These are phyloP conservation scores for Populus deltoides DNA, from an alignment of 345 rosid species.

Conservation along the genomic window DNA sequence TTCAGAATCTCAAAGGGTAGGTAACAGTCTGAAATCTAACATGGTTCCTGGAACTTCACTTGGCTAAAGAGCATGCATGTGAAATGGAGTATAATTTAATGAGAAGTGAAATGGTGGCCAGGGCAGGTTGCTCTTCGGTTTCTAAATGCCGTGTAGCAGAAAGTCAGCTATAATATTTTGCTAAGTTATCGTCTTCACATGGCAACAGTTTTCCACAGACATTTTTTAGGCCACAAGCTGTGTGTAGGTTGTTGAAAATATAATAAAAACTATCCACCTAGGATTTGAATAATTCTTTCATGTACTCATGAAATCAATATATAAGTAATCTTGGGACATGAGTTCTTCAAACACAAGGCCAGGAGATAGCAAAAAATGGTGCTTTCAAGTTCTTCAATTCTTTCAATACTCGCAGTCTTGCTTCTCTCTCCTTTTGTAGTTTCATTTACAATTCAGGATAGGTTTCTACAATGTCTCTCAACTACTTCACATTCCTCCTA, in stretches of 20 bases:
- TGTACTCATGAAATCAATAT: background rate
- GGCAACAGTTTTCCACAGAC: background rate
- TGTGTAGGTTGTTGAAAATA: background rate
- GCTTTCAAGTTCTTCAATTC: background rate
- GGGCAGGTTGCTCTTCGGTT: background rate
- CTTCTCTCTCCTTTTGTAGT: slow-evolving; percentile 15
- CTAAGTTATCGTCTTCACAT: background rate
- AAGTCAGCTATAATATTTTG: background rate
- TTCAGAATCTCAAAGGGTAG: background rate
- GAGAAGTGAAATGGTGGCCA: background rate
- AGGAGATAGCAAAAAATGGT: slow-evolving; percentile 22
- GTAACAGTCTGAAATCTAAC: background rate
- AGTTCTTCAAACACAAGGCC: slow-evolving; percentile 1
- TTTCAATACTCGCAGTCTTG: slow-evolving; percentile 22
- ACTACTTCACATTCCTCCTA: slow-evolving; percentile 24
- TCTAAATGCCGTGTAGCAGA: background rate
- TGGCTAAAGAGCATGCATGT: background rate
- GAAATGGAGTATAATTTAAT: background rate
- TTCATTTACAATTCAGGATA: slow-evolving; percentile 29
- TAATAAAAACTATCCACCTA: background rate
- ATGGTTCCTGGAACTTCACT: background rate
- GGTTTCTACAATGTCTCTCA: slow-evolving; percentile 41
- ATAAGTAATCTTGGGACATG: background rate
- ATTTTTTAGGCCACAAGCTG: background rate
- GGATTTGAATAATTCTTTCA: background rate